A percentile compares a stretch with the other conserved stretches of the same genome.
These are phyloP conservation scores for Phytophthora cactorum DNA, from an alignment of 352 stramenopile genomes.

Conservation along the genomic window DNA sequence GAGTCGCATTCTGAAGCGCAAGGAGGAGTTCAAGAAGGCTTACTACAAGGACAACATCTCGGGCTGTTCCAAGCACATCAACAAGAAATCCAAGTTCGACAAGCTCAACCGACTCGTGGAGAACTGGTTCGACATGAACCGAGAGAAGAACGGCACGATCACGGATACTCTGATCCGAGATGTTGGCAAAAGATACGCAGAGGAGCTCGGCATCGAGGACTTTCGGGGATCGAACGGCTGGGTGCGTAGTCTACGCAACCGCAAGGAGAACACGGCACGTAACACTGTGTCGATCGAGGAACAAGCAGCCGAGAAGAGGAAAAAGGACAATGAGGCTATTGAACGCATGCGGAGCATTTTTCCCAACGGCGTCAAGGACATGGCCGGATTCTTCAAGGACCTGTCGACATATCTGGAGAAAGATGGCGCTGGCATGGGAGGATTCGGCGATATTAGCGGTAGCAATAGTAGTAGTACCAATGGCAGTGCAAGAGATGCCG, in stretches of 20 bases:
- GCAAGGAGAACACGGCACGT: conserved; percentile 69
- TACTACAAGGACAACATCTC: conserved; percentile 90
- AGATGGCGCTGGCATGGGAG: conserved; percentile 36
- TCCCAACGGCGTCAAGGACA: conserved; percentile 75
- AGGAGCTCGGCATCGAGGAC: conserved; percentile 76
- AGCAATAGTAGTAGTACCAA: conserved; percentile 28
- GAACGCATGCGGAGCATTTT: conserved; percentile 75
- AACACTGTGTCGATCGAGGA: conserved; percentile 59
- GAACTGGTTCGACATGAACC: conserved; percentile 86
- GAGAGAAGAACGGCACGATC: conserved; percentile 71
- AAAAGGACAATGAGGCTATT: conserved; percentile 77
- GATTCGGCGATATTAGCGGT: conserved; percentile 23
- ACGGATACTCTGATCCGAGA: conserved; percentile 81
- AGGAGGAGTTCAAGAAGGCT: conserved; percentile 87
- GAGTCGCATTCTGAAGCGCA: conserved; percentile 86
- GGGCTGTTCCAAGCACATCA: conserved; percentile 85
- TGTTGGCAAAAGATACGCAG: conserved; percentile 72
- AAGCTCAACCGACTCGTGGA: conserved; percentile 83
- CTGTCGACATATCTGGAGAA: conserved; percentile 77
- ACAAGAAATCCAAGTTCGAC: conserved; percentile 90
- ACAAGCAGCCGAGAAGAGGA: conserved; percentile 60
- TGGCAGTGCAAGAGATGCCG: conserved; percentile 23
- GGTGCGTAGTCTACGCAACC: conserved; percentile 80
- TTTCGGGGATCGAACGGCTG: conserved; percentile 84
- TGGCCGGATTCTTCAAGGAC: conserved; percentile 79